A percentile compares a stretch with the other conserved stretches of the same genome.
These are phyloP conservation scores for Linderina pennispora DNA, from an alignment of 192 early-diverging fungal genomes.

Conservation along the genomic window DNA sequence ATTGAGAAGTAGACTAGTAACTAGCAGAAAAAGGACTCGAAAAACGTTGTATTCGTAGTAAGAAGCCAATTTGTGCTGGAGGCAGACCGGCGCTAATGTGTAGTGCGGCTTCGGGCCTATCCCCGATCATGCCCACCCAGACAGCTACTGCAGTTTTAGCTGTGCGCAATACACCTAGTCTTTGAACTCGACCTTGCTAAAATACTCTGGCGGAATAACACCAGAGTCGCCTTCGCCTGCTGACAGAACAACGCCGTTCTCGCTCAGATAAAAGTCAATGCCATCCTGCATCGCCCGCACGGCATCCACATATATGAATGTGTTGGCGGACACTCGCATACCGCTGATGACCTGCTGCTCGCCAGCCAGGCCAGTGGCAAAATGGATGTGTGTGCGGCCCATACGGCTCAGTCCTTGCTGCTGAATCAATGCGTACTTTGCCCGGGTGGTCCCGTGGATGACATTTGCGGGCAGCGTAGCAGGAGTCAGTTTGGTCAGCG, in stretches of 20 bases:
- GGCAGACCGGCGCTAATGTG: too few species aligned
- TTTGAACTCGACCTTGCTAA: conserved; percentile 49
- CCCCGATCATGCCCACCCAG: too few species aligned
- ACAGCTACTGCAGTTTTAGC: too few species aligned
- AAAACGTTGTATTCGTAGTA: too few species aligned
- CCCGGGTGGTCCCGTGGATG: conserved; percentile 25
- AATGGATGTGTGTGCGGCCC: conserved; percentile 87
- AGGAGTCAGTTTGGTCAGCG: conserved; percentile 20
- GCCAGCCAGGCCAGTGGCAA: conserved; percentile 63
- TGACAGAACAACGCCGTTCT: conserved; percentile 76
- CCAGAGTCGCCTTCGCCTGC: conserved; percentile 58
- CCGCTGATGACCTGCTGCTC: conserved; percentile 67
- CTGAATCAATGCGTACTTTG: conserved; percentile 31
- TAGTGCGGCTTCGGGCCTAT: too few species aligned
- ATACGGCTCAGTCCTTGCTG: conserved; percentile 64
- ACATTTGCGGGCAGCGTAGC: conserved; percentile 20
- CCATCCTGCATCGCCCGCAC: conserved; percentile 64
- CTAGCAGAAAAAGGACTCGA: too few species aligned
- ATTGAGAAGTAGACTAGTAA: too few species aligned
- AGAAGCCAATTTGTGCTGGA: too few species aligned
- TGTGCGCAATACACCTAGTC: too few species aligned
- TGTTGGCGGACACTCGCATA: conserved; percentile 62
- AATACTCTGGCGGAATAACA: conserved; percentile 59
- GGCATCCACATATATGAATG: conserved; percentile 79
- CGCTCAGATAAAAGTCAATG: conserved; percentile 68